Evolutionary conservation across 1,139 yeast species (phyloP), one percentile per base, ranked within the genome.

Genomic region (Hyphopichia burtonii): DNA sequence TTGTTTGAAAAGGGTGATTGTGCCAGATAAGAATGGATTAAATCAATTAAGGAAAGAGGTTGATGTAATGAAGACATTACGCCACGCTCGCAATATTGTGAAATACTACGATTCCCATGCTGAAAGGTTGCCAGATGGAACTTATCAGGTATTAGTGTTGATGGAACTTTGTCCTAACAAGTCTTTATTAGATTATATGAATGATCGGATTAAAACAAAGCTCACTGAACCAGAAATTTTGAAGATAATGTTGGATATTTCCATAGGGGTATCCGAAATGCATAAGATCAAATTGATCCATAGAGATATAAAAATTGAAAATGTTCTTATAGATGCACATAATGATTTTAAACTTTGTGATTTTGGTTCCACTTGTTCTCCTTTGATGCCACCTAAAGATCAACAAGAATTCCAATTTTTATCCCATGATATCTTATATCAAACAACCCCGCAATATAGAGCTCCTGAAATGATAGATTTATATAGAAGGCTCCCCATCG

Each of bases 381-480:
- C 80, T 5, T 68, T 83, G 14, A 67, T 80, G 45, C 86, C 90
- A 1, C 91, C 94, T 9, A 71, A 74, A 44, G 80, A 73, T 49
- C 80, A 76, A 35, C 82, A 81, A 41, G 87, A 84, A 53, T 76
- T 82, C 46, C 78, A 76, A 45, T 52, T 65, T 31, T 71, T 86
- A 28, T 81, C 81, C 46, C 81, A 82, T 53, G 93, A 86, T 59
- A 77, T 86, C 37, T 63, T 85, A 59, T 78, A 78, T 49, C 88
- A 86, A 53, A 86, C 95, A 0, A 86, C 95, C 0, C 93, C 93
- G 0, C 95, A 86, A 57, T 86, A 86, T 52, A 67, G 95, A 44
- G 71, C 89, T 1, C 95, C 95, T 1, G 95, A 86, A 58, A 86
- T 86, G 93, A 72, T 86, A 36, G 93, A 86, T 55, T 68, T 86